These are phyloP conservation scores for Diaporthe capsici DNA, from an alignment of 2,329 filamentous ascomycete genomes.

Conservation along the genomic window DNA sequence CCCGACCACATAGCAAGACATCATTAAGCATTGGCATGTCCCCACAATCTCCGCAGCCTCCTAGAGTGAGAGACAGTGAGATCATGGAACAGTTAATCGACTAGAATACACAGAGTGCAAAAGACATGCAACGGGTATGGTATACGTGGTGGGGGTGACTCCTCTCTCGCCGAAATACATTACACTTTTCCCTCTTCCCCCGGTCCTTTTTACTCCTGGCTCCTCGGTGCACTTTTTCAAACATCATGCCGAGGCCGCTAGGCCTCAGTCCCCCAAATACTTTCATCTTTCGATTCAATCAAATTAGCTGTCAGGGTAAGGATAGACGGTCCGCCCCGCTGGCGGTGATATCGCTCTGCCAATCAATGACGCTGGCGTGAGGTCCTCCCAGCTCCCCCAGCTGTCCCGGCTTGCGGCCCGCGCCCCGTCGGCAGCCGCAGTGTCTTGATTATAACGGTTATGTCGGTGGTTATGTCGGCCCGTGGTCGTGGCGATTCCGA, in stretches of 20 bases:
- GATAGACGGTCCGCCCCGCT: conserved; percentile 16
- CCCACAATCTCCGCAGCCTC: background rate
- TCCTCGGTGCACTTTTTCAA: background rate
- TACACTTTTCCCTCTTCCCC: background rate
- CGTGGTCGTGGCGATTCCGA: conserved; percentile 36
- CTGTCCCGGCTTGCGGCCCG: conserved; percentile 18
- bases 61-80: background rate
- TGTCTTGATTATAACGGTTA: background rate
- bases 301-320: conserved; percentile 22
- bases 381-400: conserved; percentile 40
- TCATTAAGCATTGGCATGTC: background rate
- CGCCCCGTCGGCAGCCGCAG: background rate
- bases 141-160: background rate
- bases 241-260: background rate
- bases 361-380: conserved; percentile 11
- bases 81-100: too few species aligned
- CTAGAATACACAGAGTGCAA: background rate
- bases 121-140: background rate
- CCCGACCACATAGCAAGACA: background rate
- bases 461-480: background rate
- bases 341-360: conserved; percentile 37
- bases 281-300: too few species aligned
- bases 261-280: background rate
- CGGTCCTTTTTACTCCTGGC: background rate
- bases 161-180: background rate